Evolutionary conservation across 108 stramenopile genomes (phyloP).

Genomic region (Cylindrotheca fusiformis): DNA sequence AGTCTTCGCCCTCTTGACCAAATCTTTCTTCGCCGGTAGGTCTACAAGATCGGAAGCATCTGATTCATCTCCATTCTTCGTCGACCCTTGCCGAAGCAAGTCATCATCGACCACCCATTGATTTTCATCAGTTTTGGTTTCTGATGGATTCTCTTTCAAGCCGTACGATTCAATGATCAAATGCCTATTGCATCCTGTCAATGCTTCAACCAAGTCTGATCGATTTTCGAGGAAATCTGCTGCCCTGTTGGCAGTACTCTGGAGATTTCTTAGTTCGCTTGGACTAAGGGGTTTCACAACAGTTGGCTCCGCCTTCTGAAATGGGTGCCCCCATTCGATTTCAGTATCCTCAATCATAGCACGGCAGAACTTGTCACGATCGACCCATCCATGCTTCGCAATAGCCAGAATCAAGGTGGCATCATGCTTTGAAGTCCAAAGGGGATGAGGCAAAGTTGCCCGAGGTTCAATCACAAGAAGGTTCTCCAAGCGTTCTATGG

Average conservation of each 20-base stretch:
- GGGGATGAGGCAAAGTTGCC: constrained; percentile 63
- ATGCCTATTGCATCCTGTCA: constrained; percentile 45
- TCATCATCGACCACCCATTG: constrained; percentile 34
- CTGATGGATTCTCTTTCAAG: constrained; percentile 18
- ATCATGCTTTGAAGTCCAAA: constrained; percentile 74
- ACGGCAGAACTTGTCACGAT: constrained; percentile 39
- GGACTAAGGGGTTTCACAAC: constrained; percentile 7
- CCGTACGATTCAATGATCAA: constrained; percentile 51
- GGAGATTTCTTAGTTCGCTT: constrained; percentile 25
- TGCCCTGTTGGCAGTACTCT: constrained; percentile 51
- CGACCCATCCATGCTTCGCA: constrained; percentile 82
- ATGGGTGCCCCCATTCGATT: constrained; percentile 73
- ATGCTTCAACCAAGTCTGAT: constrained; percentile 27
- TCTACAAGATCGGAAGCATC: constrained; percentile 35
- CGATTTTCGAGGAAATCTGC: constrained; percentile 44
- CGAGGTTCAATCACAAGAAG: constrained; percentile 21
- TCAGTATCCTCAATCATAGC: constrained; percentile 52
- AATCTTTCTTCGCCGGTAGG: constrained; percentile 67
- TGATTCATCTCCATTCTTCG: not conserved
- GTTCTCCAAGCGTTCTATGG: not conserved
- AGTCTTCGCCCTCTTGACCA: constrained; percentile 63
- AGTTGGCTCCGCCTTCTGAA: constrained; percentile 24
- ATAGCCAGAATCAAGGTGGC: constrained; percentile 64
- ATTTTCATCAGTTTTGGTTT: constrained; percentile 8
- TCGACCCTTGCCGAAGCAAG: constrained; percentile 15